phyloP scores from a whole-genome alignment of 1,284 basidiomycete species.

The Meira miltonrushii region DNA sequence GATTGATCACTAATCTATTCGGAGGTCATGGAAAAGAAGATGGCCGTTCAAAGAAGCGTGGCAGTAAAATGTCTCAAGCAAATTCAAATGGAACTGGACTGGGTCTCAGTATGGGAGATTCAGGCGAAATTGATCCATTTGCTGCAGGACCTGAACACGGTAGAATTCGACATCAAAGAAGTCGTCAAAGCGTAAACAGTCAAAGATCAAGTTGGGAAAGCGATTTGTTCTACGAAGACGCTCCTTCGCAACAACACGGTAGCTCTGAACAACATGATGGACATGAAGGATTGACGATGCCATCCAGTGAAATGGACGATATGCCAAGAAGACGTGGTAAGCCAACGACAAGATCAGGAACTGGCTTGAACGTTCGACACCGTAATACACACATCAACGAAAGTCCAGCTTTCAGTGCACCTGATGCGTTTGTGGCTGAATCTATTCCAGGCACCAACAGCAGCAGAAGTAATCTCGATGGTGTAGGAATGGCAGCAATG shows the following conservation, averaged over 20 bases:
- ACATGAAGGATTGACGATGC: background rate
- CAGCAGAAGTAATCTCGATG: constrained; percentile 3
- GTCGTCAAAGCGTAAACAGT: constrained; percentile 1
- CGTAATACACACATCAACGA: constrained; percentile 37
- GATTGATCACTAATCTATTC: constrained; percentile 1
- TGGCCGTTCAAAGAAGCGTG: constrained; percentile 1
- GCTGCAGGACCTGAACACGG: background rate
- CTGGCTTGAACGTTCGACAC: constrained; percentile 27
- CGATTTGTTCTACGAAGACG: constrained; percentile 25
- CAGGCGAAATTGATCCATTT: constrained; percentile 1
- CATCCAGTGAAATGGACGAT: constrained; percentile 13
- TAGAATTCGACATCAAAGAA: constrained; percentile 10
- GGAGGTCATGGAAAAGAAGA: background rate
- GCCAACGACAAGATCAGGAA: constrained; percentile 6
- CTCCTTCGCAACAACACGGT: background rate
- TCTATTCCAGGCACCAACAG: constrained; percentile 18
- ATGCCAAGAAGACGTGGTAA: constrained; percentile 27
- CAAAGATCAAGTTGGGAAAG: constrained; percentile 39
- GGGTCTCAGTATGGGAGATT: constrained; percentile 12
- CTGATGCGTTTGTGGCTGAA: constrained; percentile 17
- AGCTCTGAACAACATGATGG: background rate
- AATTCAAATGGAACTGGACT: constrained; percentile 5
- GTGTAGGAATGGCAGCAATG: background rate
- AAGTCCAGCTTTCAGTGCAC: constrained; percentile 35
- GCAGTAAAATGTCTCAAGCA: background rate